Base-by-base conservation (phyloP, 257 asterid genomes). In the Mentha longifolia region DNA sequence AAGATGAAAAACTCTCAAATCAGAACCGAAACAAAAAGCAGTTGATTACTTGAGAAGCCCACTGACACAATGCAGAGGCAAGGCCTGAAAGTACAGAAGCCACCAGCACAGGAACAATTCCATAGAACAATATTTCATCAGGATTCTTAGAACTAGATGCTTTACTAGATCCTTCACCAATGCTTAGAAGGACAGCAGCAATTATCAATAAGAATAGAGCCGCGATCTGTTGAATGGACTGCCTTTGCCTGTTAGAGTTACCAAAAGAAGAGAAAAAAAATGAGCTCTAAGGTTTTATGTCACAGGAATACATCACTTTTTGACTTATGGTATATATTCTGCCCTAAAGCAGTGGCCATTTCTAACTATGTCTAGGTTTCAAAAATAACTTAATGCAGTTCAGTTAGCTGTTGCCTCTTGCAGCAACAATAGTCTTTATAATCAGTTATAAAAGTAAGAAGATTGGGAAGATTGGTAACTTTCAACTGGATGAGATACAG, bases 41-140 rank as follows among this genome's bases (percentile, higher is more conserved):
- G 49, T 60, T 67, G 76, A 84, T 81, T 80, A 86, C 99, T 83
- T 95, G 99, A 76, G 95, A 82, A 56, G 99, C 97, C 99, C 99
- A 92, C 82, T 95, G 99, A 68, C 99, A 95, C 81, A 95, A 83
- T 45, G 99, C 87, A 75, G 98, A 95, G 76, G 98, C 99, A 82
- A 95, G 73, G 77, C 99, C 99, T 65, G 98, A 92, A 65, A 95
- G 96, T 39, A 92, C 89, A 56, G 99, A 95, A 70, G 98, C 99
- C 65, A 92, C 89, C 68, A 95, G 75, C 51, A 95, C 92, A 15
- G 97, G 97, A 69, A 89, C 75, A 70, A 95, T 89, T 66, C 99
- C 99, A 77, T 77, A 74, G 73, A 91, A 95, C 66, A 92, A 82
- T 67, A 88, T 78, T 20, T 91, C 97, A 52, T 92, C 95, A 17